phyloP scores from a whole-genome alignment of 2,329 filamentous ascomycete genomes.

The Botryotinia globosa region DNA sequence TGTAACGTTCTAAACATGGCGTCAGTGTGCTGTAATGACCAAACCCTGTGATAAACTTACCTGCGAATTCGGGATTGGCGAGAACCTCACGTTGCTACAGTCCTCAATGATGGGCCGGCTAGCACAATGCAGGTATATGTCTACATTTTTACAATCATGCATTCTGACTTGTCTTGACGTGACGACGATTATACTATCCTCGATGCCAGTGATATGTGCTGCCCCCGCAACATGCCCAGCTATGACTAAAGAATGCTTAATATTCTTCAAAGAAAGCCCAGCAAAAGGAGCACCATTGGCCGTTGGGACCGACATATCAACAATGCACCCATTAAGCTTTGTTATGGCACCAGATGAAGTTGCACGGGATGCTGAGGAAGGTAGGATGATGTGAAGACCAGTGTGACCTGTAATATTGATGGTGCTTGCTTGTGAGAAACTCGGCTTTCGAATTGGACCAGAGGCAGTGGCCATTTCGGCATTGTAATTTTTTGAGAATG shows the following conservation, averaged over 20 bases:
- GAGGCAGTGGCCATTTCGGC: constrained; percentile 47
- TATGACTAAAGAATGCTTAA: constrained; percentile 69
- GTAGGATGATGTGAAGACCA: constrained; percentile 73
- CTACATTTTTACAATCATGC: constrained; percentile 78
- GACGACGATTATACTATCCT: constrained; percentile 73
- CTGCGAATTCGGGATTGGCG: constrained; percentile 67
- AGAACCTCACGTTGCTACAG: constrained; percentile 75
- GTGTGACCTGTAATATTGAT: constrained; percentile 66
- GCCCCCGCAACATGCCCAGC: constrained; percentile 77
- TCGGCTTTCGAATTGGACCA: constrained; percentile 54
- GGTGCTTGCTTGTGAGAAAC: constrained; percentile 59
- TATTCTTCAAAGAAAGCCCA: constrained; percentile 65
- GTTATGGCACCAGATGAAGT: constrained; percentile 72
- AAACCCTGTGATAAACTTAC: constrained; percentile 47
- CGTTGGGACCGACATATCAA: constrained; percentile 74
- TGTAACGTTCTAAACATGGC: constrained; percentile 29
- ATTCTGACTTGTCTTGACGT: constrained; percentile 86
- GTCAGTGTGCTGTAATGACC: constrained; percentile 18
- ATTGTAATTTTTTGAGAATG: constrained; percentile 53
- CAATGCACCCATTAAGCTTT: constrained; percentile 65
- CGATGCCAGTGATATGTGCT: constrained; percentile 75
- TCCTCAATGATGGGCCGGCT: constrained; percentile 94
- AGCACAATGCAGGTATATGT: constrained; percentile 77
- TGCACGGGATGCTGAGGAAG: constrained; percentile 65
- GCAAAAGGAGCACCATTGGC: constrained; percentile 64